Base-by-base conservation (phyloP, 164 flowering plant genomes). In the Vitis cinerea region DNA sequence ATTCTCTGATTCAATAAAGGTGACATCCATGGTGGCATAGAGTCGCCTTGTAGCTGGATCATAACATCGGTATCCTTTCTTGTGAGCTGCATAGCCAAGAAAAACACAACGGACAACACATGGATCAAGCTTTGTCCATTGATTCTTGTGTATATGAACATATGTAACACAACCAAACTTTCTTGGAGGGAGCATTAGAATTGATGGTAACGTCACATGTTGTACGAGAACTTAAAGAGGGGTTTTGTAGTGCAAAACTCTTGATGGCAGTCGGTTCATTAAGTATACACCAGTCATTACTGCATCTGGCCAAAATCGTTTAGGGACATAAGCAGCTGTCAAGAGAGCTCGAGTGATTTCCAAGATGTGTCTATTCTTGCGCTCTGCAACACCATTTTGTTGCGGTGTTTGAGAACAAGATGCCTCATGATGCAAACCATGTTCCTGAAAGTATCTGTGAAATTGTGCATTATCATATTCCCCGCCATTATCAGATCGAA, bases 91-190 rank as follows among this genome's bases (percentile, higher is more conserved):
- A 13, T 64, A 64, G 30, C 56, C 56, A 10, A 65, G 50, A 31
- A 65, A 65, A 50, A 63, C 52, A 63, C 66, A 63, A 47, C 54
- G 51, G 37, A 37, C 37, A 30, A 9, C 68, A 52, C 68, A 54
- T 29, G 59, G 59, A 44, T 65, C 68, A 13, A 63, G 59, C 23
- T 65, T 65, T 3, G 48, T 54, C 2, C 59, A 1, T 27, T 52
- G 59, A 52, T 65, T 48, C 23, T 63, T 49, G 10, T 48, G 66
- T n/a, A 63, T 27, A 63, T 63, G 66, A 63, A 48, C 66, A 63
- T 48, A 63, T 8, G 66, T 29, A 63, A 49, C 30, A 37, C 66
- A 63, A 8, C 66, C 66, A 48, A 63, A 63, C 0, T 9, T 49
- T 1, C 54, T 27, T 8, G 66, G 54, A 2, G 66, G 12, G 16